Evolutionary conservation across 1,284 basidiomycete genomes (phyloP), one percentile per base, ranked within the genome.

Genomic region (Melampsora americana): DNA sequence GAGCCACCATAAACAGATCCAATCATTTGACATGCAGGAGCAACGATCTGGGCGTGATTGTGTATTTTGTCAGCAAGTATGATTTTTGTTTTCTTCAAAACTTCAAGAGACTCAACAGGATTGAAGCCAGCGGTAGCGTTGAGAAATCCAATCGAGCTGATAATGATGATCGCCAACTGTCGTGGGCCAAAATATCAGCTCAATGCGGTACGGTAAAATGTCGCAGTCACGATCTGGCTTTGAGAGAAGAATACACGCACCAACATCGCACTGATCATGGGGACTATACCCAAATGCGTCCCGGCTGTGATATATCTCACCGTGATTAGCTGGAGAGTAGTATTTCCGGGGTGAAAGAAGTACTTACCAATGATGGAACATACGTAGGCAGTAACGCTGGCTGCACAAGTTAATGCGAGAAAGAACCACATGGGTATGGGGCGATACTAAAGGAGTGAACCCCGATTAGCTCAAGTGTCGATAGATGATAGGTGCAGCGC

Each of bases 1-100:
- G 74, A 77, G 44, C 74, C 74, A 56, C 74, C 74, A 66, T 69
- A 77, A 0, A 77, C 61, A 12, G 66, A 69, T 26, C 74, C 74
- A 64, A 77, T 77, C 74, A 77, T 77, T 32, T 77, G 74, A 32
- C 74, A 77, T 28, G 74, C 74, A n/a, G 74, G 74, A 18, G 74
- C 74, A 26, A 77, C 74, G 18, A 77, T 60, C 74, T 77, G 32
- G 56, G 7, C 7, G n/a, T 23, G 53, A 28, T 56, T 9, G 12
- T 42, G 39, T 42, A 1, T 42, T 42, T 5, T 5, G 39, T 42
- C 39, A 42, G 39, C 39, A 9, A 42, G 4, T 12, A 12, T 42
- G 1, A 5, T 42, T 56, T 4, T 14, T 1, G n/a, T 56, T 23
- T 5, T 23, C n/a, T 23, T 56, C 16, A 4, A 56, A 1, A 56